Evolutionary conservation across 805 yeast genomes (phyloP).

Genomic region (Suhomyces prunicola): DNA sequence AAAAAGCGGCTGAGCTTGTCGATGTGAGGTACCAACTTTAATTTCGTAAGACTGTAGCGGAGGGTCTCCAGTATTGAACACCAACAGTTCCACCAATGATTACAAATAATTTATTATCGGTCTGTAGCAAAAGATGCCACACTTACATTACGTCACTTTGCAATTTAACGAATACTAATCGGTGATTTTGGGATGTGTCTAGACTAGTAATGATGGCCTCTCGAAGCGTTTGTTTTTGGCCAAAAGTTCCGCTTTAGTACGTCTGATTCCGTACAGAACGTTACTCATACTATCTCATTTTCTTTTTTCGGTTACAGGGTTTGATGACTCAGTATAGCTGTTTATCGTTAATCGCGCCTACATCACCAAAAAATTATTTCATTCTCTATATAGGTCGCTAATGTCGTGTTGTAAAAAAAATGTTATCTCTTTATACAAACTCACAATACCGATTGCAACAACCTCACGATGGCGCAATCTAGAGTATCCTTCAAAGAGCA

Average conservation of each 20-base stretch:
- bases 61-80: background rate
- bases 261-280: background rate
- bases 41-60: background rate
- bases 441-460: background rate
- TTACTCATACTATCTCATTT: background rate
- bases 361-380: background rate
- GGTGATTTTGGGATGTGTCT: background rate
- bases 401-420: background rate
- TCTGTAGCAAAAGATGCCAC: background rate
- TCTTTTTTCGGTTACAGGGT: background rate
- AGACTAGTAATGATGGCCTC: background rate
- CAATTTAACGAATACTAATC: background rate
- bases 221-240: background rate
- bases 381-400: background rate
- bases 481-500: slow-evolving; percentile 37
- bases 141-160: background rate
- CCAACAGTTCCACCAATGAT: background rate
- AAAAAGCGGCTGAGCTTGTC: background rate
- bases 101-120: background rate
- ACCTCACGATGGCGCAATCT: slow-evolving; percentile 1
- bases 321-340: background rate
- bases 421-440: background rate
- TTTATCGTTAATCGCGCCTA: background rate
- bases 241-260: background rate
- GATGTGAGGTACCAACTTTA: background rate